phyloP scores from a whole-genome alignment of 208 protist species.

The Naegleria gruberi region DNA sequence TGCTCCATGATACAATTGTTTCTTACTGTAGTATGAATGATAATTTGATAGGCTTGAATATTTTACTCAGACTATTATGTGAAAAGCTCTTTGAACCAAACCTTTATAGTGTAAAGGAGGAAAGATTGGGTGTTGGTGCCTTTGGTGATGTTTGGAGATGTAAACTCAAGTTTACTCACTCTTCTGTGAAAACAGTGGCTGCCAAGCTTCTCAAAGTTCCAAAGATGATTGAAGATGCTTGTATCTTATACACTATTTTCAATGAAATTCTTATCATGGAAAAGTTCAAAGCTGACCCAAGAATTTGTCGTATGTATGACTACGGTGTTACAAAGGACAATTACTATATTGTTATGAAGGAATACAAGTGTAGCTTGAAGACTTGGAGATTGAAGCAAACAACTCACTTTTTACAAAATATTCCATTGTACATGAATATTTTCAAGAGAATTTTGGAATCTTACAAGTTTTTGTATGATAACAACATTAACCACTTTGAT shows the following conservation, averaged over 20 bases:
- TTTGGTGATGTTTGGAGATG: constrained; percentile 11
- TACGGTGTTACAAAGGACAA: constrained; percentile 57
- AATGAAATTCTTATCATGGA: constrained; percentile 54
- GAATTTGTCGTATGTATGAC: constrained; percentile 54
- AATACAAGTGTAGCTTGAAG: constrained; percentile 45
- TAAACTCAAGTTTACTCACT: neutral
- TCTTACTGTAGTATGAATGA: neutral
- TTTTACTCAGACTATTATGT: neutral
- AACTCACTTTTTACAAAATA: neutral
- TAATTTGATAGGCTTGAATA: neutral
- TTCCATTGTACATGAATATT: constrained; percentile 45
- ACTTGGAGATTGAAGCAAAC: constrained; percentile 51
- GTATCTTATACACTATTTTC: neutral
- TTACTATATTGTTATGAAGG: constrained; percentile 65
- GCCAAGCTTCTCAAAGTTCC: constrained; percentile 7
- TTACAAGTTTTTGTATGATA: constrained; percentile 31
- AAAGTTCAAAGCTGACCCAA: constrained; percentile 40
- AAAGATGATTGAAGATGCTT: neutral
- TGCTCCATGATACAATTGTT: neutral
- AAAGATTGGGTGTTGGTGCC: constrained; percentile 7
- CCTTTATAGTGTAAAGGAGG: neutral
- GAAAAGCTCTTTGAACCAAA: constrained; percentile 9
- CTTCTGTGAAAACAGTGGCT: neutral
- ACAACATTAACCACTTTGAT: constrained; percentile 55
- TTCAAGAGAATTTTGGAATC: constrained; percentile 31